Conservation (phyloP, 345 rosid genomes). For the Reutealis trisperma region DNA sequence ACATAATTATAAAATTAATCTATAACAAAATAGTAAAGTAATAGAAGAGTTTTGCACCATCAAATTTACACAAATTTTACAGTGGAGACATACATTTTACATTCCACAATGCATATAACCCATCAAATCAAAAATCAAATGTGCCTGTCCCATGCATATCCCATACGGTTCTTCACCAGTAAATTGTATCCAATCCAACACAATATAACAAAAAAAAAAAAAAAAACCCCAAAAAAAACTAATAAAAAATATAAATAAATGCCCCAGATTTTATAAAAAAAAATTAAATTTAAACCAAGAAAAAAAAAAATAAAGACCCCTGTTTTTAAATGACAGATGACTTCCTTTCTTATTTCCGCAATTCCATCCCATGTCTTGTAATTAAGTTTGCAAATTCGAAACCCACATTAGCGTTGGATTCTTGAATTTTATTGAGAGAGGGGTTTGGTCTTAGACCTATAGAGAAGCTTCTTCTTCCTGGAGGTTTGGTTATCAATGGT, state of each 20-base stretch:
- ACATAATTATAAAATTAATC: not conserved
- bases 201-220: not conserved
- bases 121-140: not conserved
- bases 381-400: not conserved
- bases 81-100: conserved; percentile 9
- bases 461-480: conserved; percentile 57
- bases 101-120: conserved; percentile 10
- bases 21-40: not conserved
- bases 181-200: conserved; percentile 7
- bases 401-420: conserved; percentile 1
- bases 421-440: conserved; percentile 24
- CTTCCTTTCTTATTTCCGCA: conserved; percentile 1
- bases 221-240: not conserved
- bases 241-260: conserved; percentile 16
- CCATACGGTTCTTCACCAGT: not conserved
- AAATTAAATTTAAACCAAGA: not conserved
- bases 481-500: conserved; percentile 43
- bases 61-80: conserved; percentile 31
- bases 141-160: conserved; percentile 1
- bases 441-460: conserved; percentile 46
- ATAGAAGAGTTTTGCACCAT: conserved; percentile 3
- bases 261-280: conserved; percentile 1
- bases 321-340: not conserved
- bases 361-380: not conserved
- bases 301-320: not conserved